A percentile compares a stretch with the other conserved stretches of the same genome.
Evolutionary conservation across 2,329 filamentous ascomycete genomes (phyloP).

Genomic region (Ophioceras dolichostomum): DNA sequence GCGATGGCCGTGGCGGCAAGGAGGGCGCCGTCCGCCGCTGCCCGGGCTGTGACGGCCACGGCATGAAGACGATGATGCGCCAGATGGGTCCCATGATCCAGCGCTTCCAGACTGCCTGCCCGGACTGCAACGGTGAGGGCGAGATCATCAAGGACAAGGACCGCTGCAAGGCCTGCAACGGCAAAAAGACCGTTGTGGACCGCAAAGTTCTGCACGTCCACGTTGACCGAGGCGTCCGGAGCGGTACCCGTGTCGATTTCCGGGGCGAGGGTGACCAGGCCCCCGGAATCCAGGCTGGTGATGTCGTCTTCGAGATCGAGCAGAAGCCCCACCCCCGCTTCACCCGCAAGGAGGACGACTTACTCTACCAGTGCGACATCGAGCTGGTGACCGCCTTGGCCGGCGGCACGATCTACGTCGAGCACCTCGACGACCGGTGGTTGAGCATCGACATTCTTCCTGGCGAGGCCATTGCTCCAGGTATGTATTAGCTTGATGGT

Average conservation of each 20-base stretch:
- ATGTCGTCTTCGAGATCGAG: constrained; percentile 97
- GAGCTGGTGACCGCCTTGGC: constrained; percentile 91
- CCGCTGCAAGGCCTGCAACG: constrained; percentile 89
- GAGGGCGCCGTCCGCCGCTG: constrained; percentile 96
- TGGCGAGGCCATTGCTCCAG: constrained; percentile 86
- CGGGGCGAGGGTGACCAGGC: constrained; percentile 93
- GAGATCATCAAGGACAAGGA: constrained; percentile 96
- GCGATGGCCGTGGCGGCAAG: constrained; percentile 89
- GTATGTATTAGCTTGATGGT: constrained; percentile 46
- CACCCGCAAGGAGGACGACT: constrained; percentile 89
- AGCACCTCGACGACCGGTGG: constrained; percentile 97
- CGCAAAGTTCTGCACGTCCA: constrained; percentile 97
- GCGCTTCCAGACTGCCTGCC: constrained; percentile 97
- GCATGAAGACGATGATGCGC: constrained; percentile 99
- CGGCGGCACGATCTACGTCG: constrained; percentile 80
- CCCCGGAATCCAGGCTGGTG: constrained; percentile 83
- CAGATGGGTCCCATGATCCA: constrained; percentile 99
- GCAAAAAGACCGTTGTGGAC: constrained; percentile 97
- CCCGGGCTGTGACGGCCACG: constrained; percentile 77
- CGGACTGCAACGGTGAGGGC: constrained; percentile 94
- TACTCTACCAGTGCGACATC: constrained; percentile 91
- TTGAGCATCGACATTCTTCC: constrained; percentile 84
- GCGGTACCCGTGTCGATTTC: constrained; percentile 94
- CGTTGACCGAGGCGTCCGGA: constrained; percentile 87
- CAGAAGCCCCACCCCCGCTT: constrained; percentile 97